Evolutionary conservation across 1,284 basidiomycete species (phyloP), one percentile per base, ranked within the genome.

Genomic region (Pholiota adiposa): DNA sequence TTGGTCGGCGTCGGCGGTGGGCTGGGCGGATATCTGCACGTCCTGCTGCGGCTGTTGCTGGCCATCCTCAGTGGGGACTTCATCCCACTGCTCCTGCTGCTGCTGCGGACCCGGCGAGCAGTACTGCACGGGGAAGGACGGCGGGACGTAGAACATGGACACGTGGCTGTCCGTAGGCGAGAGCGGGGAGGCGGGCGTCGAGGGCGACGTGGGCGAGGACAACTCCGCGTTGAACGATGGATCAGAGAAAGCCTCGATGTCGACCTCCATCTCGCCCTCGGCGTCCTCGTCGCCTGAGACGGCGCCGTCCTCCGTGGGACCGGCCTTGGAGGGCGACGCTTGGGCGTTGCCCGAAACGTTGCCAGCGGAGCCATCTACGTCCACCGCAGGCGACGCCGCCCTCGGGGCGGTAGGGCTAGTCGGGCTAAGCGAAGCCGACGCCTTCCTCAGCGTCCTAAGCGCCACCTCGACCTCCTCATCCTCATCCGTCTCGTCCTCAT

Each of bases 171-270:
- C 56, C 4, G 55, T 59, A 1, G 59, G 61, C 8, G 54, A 33
- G 3, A 62, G 51, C 1, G 63, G 59, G 9, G 51, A 3, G 0
- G 56, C 54, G 44, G 63, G 54, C 6, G 50, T 27, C 0, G 55
- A 54, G 0, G 64, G 60, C 25, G 64, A 62, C 0, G 63, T 63
- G 7, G 64, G 65, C 41, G 66, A 67, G 14, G 64, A 63, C n/a
- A 75, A 62, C 61, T 74, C 73, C 1, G 72, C 67, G 23, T 74
- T 72, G 56, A 75, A 76, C 11, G 70, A 69, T 11, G 73, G 74
- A 41, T 74, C 73, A 2, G 68, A 63, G 41, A 67, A 70, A 14
- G 69, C 66, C 54, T 70, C 70, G 14, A 68, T 65, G 56, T 61
- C 67, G 51, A 59, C 65, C 62, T 67, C 67, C 59, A 64, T 68